A percentile compares a stretch with the other conserved stretches of the same genome.
Conservation (phyloP, 2,329 filamentous ascomycete species). For the Tricladium varicosporioides region DNA sequence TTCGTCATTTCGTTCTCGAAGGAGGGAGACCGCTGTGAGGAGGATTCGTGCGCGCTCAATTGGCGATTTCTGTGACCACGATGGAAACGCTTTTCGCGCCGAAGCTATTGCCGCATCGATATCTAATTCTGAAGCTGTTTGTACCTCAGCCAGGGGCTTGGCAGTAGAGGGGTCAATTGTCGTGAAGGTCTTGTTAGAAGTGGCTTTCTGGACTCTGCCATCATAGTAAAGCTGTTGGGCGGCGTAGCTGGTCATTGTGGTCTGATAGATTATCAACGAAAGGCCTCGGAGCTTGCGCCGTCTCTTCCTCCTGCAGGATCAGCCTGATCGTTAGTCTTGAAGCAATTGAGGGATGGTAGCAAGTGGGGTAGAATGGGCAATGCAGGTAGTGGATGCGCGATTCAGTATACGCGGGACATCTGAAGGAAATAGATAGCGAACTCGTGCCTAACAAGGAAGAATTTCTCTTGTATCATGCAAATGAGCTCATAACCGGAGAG, state of each 20-base stretch:
- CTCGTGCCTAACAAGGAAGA: constrained; percentile 15
- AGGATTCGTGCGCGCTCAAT: constrained; percentile 74
- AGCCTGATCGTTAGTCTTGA: constrained; percentile 10
- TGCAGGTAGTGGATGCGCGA: constrained; percentile 1
- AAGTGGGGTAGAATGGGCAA: not conserved
- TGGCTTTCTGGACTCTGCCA: constrained; percentile 63
- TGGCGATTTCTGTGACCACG: constrained; percentile 75
- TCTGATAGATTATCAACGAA: constrained; percentile 9
- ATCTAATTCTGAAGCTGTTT: constrained; percentile 64
- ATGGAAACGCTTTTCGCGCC: constrained; percentile 67
- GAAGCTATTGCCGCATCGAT: constrained; percentile 71
- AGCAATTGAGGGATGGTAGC: constrained; percentile 9
- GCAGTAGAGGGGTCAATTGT: constrained; percentile 73
- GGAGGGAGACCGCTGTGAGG: constrained; percentile 69
- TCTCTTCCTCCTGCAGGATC: not conserved
- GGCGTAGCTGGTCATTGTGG: constrained; percentile 40
- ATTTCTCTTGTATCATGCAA: constrained; percentile 5
- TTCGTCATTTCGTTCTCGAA: constrained; percentile 75
- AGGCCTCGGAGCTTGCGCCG: not conserved
- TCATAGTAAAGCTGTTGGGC: constrained; percentile 71
- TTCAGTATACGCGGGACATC: constrained; percentile 6
- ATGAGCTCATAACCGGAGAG: not conserved
- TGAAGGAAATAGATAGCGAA: not conserved
- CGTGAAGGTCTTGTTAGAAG: constrained; percentile 62
- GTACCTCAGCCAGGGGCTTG: constrained; percentile 66